A percentile compares a stretch with the other conserved stretches of the same genome.
Conservation (phyloP, 208 protist species). For the Acanthamoeba healyi region DNA sequence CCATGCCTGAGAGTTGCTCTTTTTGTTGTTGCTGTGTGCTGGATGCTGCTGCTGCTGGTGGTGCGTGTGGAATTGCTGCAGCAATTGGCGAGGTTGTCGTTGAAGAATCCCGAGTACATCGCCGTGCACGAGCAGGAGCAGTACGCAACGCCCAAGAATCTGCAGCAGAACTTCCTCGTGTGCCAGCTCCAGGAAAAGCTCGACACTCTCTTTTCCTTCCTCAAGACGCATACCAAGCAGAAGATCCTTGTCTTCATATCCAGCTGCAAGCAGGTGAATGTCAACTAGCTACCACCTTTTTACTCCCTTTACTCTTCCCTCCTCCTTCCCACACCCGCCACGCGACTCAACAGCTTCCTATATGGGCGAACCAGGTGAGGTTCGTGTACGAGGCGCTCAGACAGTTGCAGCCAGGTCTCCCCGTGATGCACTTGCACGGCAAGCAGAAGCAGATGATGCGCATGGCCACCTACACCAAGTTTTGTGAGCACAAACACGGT, state of each 20-base stretch:
- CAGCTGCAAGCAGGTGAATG: constrained; percentile 98
- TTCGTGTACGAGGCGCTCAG: constrained; percentile 91
- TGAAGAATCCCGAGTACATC: constrained; percentile 92
- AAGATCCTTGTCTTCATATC: constrained; percentile 99
- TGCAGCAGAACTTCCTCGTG: constrained; percentile 96
- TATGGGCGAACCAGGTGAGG: neutral
- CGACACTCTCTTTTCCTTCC: constrained; percentile 98
- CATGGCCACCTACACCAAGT: constrained; percentile 86
- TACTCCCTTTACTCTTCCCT: neutral
- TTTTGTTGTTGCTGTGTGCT: constrained; percentile 84
- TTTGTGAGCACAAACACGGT: constrained; percentile 80
- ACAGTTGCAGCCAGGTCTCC: constrained; percentile 88
- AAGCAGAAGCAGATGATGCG: constrained; percentile 90
- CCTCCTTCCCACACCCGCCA: too few relatives aligned
- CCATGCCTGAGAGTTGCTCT: too few relatives aligned
- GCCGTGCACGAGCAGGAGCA: constrained; percentile 93
- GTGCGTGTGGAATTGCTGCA: constrained; percentile 98
- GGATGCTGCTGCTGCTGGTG: constrained; percentile 99
- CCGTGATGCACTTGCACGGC: constrained; percentile 89
- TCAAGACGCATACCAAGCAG: constrained; percentile 98
- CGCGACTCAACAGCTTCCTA: neutral
- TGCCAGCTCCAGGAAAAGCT: constrained; percentile 96
- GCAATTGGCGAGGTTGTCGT: constrained; percentile 95
- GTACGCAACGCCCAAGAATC: constrained; percentile 77
- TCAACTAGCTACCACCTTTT: too few relatives aligned